phyloP scores from a whole-genome alignment of 805 yeast genomes.

The Cyberlindnera xishuangbannaensis region DNA sequence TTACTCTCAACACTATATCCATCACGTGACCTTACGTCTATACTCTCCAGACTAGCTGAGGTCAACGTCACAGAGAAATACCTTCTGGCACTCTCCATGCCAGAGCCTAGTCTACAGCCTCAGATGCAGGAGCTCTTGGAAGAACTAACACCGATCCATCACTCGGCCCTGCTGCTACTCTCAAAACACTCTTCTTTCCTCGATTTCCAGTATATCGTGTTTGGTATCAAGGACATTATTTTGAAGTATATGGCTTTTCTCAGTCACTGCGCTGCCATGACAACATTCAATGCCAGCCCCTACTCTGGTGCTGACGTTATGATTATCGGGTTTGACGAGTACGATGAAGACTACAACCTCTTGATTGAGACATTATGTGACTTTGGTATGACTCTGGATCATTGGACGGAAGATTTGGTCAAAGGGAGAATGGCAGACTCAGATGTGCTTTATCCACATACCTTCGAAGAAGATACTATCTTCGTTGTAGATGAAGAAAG shows the following conservation, averaged over 20 bases:
- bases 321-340: conserved; percentile 13
- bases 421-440: conserved; percentile 1
- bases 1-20: neutral
- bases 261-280: conserved; percentile 6
- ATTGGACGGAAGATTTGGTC: conserved; percentile 11
- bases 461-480: conserved; percentile 3
- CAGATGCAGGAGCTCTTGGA: conserved; percentile 1
- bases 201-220: conserved; percentile 1
- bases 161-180: neutral
- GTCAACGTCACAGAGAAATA: conserved; percentile 7
- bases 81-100: conserved; percentile 6
- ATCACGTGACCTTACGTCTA: neutral
- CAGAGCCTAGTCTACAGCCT: conserved; percentile 3
- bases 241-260: conserved; percentile 3
- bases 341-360: conserved; percentile 10
- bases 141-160: conserved; percentile 3
- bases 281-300: conserved; percentile 14
- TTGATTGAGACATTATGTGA: conserved; percentile 6
- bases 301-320: conserved; percentile 11
- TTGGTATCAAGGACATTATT: neutral
- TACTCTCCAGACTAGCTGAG: neutral
- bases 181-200: neutral
- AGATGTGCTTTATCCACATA: too few species aligned
- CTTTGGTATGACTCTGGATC: conserved; percentile 6
- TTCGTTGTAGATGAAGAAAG: conserved; percentile 6